Conservation (phyloP, 108 stramenopile genomes). For the Skeletonema potamos region DNA sequence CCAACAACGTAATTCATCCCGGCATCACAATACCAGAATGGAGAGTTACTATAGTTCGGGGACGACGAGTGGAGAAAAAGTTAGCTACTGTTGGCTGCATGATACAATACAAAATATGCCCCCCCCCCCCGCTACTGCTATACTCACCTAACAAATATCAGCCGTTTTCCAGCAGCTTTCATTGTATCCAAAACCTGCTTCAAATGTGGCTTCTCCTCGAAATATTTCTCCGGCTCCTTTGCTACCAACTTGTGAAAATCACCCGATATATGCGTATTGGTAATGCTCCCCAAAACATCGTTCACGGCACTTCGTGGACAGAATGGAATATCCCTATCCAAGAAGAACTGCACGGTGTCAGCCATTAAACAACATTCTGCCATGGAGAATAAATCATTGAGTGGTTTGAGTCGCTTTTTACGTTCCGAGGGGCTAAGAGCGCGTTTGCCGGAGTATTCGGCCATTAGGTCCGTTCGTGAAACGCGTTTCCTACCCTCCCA, state of each 20-base stretch:
- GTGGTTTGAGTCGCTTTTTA: slow-evolving; percentile 76
- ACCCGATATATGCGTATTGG: slow-evolving; percentile 90
- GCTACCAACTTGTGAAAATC: slow-evolving; percentile 92
- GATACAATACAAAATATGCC: background rate
- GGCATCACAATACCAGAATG: slow-evolving; percentile 89
- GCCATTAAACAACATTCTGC: slow-evolving; percentile 97
- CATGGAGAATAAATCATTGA: slow-evolving; percentile 95
- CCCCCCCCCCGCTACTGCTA: background rate
- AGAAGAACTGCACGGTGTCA: slow-evolving; percentile 93
- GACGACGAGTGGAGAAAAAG: background rate
- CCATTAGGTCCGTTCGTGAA: slow-evolving; percentile 58
- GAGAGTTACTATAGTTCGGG: slow-evolving; percentile 70
- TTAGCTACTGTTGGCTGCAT: no score
- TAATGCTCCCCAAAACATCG: slow-evolving; percentile 88
- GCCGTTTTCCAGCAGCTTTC: slow-evolving; percentile 67
- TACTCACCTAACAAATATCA: slow-evolving; percentile 71
- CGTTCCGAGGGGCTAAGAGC: slow-evolving; percentile 72
- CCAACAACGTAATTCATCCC: slow-evolving; percentile 95
- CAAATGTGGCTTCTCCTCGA: slow-evolving; percentile 75
- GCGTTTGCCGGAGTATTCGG: slow-evolving; percentile 87
- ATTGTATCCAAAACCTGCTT: slow-evolving; percentile 67
- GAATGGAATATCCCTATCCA: slow-evolving; percentile 75
- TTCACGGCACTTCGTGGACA: slow-evolving; percentile 76
- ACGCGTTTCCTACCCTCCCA: slow-evolving; percentile 90
- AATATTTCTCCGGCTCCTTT: slow-evolving; percentile 72